Conservation (phyloP, 371 early-diverging fungal species). For the Rhizopus sp. region DNA sequence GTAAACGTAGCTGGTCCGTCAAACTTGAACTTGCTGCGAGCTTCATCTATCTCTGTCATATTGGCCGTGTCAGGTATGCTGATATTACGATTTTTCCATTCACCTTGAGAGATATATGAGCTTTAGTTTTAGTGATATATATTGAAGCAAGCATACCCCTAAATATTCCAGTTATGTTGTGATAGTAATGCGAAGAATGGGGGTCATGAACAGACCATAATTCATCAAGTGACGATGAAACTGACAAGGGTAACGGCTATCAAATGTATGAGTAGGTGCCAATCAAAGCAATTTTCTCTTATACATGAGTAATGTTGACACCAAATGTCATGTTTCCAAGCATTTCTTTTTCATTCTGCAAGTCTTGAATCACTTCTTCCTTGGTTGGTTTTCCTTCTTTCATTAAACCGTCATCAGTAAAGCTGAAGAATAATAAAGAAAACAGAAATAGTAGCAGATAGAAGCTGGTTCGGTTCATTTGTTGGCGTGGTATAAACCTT, state of each 20-base stretch:
- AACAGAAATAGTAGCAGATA: constrained; percentile 50
- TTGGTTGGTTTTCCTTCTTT: constrained; percentile 34
- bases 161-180: constrained; percentile 66
- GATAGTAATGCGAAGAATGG: constrained; percentile 50
- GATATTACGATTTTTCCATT: constrained; percentile 40
- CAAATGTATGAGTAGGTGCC: background rate
- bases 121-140: constrained; percentile 12
- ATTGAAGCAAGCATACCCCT: constrained; percentile 39
- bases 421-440: constrained; percentile 46
- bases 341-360: constrained; percentile 43
- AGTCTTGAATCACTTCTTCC: constrained; percentile 34
- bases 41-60: constrained; percentile 36
- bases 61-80: constrained; percentile 26
- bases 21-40: constrained; percentile 37
- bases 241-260: constrained; percentile 46
- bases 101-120: constrained; percentile 25
- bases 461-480: constrained; percentile 47
- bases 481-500: constrained; percentile 32
- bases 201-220: constrained; percentile 30
- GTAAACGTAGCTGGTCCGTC: constrained; percentile 43
- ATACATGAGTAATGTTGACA: constrained; percentile 54
- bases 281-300: background rate
- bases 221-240: constrained; percentile 35
- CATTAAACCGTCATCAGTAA: constrained; percentile 42
- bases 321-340: constrained; percentile 56